Evolutionary conservation across 805 yeast species (phyloP), one percentile per base, ranked within the genome.

Genomic region (Schwanniomyces occidentalis): DNA sequence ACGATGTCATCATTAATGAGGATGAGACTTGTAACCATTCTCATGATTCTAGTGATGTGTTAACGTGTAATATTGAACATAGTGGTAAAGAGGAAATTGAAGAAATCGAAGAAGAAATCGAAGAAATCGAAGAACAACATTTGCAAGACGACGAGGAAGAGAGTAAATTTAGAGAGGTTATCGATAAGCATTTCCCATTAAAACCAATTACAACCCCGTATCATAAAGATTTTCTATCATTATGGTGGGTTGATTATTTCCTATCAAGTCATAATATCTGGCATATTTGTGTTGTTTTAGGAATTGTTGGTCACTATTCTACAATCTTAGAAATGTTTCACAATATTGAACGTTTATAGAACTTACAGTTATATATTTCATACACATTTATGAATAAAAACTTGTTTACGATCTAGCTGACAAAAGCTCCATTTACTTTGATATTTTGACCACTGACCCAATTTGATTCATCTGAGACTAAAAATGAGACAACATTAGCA

Each of bases 201-300:
- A 29, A 46, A 9, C 67, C 67, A 6, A 46, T 44, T 1, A 38
- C 41, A 15, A 63, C 72, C 3, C 69, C 69, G 5, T 63, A 61
- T 37, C 46, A 47, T 32, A 46, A 58, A 2, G 65, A 63, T 10
- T 70, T 81, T 34, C 49, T 61, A 22, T 78, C 88, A 1, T 56
- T 85, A 14, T 91, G 84, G 91, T 89, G 96, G 91, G 81, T 81
- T 10, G 93, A 85, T 48, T 85, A 83, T 56, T 57, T 75, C 17
- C 69, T 81, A 35, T 74, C 79, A 26, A 86, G 96, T 23, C 99
- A 91, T 59, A 90, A 89, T 51, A 68, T 91, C 19, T 91, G 99
- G 99, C 99, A 91, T 62, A 56, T 88, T 8, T 87, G 85, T 54
- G 99, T 93, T 19, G 75, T 93, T 12, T 71, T 85, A 16, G 99